A percentile compares a stretch with the other conserved stretches of the same genome.
Conservation (phyloP, 2,329 filamentous ascomycete genomes). For the Xylaria sp. region DNA sequence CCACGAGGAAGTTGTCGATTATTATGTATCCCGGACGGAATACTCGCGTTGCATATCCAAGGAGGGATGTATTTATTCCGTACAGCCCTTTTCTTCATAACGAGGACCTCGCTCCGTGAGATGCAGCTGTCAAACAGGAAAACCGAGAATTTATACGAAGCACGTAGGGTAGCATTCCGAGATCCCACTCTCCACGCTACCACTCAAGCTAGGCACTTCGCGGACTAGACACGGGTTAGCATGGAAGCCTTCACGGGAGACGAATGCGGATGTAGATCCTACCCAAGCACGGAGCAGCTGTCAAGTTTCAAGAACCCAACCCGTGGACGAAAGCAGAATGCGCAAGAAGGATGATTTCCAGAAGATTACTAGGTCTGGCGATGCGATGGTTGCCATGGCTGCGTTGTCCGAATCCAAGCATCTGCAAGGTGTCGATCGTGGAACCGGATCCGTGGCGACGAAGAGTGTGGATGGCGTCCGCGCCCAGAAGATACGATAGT, state of each 20-base stretch:
- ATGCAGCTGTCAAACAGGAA: neutral
- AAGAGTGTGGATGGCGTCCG: neutral
- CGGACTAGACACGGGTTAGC: neutral
- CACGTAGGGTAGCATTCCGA: neutral
- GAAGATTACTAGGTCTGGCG: constrained; percentile 12
- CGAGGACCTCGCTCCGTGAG: too few species aligned
- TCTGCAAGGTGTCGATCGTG: constrained; percentile 16
- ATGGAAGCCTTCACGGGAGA: neutral
- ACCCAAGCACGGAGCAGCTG: neutral
- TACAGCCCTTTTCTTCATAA: too few species aligned
- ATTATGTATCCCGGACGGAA: too few species aligned
- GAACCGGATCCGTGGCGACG: constrained; percentile 13
- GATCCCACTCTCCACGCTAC: neutral
- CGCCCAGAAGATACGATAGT: neutral
- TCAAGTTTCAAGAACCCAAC: neutral
- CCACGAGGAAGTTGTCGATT: too few species aligned
- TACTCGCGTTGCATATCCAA: too few species aligned
- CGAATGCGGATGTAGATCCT: neutral
- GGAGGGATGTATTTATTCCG: too few species aligned
- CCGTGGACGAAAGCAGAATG: constrained; percentile 15
- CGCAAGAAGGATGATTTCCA: constrained; percentile 17
- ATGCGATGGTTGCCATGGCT: constrained; percentile 5
- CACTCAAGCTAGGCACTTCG: neutral
- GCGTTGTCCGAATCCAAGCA: constrained; percentile 12
- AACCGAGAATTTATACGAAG: neutral